A percentile compares a stretch with the other conserved stretches of the same genome.
These are phyloP conservation scores for Moricandia arvensis DNA, from an alignment of 345 rosid species.

Conservation along the genomic window DNA sequence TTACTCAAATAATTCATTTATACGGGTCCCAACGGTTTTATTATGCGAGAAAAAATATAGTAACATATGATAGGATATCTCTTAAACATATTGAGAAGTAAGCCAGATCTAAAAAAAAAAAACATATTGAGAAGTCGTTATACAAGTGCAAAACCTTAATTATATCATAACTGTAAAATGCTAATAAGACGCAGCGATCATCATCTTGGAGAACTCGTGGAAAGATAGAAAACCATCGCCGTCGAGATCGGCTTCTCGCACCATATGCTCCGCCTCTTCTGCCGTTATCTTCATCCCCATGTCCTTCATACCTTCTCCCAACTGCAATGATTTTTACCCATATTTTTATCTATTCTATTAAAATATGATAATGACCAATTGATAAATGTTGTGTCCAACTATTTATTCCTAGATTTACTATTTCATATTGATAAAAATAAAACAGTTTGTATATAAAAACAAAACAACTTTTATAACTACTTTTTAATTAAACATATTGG, in stretches of 20 bases:
- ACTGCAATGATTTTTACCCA: slow-evolving; percentile 39
- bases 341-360: too few species aligned
- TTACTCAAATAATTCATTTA: too few species aligned
- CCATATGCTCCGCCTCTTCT: slow-evolving; percentile 84
- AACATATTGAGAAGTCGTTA: background rate
- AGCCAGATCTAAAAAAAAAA: too few species aligned
- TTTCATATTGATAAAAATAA: too few species aligned
- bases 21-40: background rate
- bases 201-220: slow-evolving; percentile 71
- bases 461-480: too few species aligned
- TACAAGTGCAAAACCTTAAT: background rate
- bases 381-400: too few species aligned
- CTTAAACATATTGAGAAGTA: too few species aligned
- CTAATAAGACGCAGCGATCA: slow-evolving; percentile 51
- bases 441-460: too few species aligned
- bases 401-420: too few species aligned
- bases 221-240: slow-evolving; percentile 73
- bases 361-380: too few species aligned
- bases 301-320: slow-evolving; percentile 76
- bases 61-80: background rate
- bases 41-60: background rate
- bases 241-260: slow-evolving; percentile 76
- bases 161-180: background rate
- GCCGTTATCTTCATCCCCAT: slow-evolving; percentile 70
- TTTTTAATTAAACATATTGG: too few species aligned